Evolutionary conservation across 176 grass and related monocot genomes (phyloP).

Genomic region (Bolboschoenus planiculmis): DNA sequence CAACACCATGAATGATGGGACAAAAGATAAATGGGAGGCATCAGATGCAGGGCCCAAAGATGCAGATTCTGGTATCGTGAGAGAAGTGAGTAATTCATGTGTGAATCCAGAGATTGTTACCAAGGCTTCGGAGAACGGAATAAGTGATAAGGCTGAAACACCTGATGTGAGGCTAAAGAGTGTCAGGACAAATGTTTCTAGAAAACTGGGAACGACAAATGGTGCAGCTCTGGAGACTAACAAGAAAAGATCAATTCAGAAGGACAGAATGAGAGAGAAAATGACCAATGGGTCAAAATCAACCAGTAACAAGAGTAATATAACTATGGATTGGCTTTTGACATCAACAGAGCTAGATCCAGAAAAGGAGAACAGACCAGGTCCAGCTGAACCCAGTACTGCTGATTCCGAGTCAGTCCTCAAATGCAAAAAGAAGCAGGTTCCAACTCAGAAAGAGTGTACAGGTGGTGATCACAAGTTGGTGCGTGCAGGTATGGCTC

Average conservation of each 20-base stretch:
- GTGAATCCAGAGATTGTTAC: neutral
- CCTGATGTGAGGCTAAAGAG: neutral
- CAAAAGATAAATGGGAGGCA: neutral
- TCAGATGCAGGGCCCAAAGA: neutral
- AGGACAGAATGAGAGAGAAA: neutral
- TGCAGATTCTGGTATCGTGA: neutral
- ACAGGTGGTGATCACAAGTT: slow-evolving; percentile 21
- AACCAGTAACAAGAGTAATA: slow-evolving; percentile 36
- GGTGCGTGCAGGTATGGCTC: neutral
- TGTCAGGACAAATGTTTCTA: neutral
- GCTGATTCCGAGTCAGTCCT: slow-evolving; percentile 5
- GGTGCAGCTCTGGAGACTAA: neutral
- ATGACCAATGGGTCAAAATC: slow-evolving; percentile 16
- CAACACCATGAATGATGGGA: neutral
- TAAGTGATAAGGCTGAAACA: slow-evolving; percentile 24
- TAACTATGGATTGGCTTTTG: slow-evolving; percentile 19
- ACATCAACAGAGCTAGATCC: slow-evolving; percentile 28
- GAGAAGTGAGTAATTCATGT: slow-evolving; percentile 22
- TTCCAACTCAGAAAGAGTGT: slow-evolving; percentile 12
- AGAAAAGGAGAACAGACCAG: slow-evolving; percentile 57
- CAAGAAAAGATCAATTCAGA: slow-evolving; percentile 1
- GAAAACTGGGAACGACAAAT: neutral
- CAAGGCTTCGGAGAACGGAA: slow-evolving; percentile 11
- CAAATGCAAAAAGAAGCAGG: slow-evolving; percentile 14
- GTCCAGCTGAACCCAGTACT: slow-evolving; percentile 2